Base-by-base conservation (phyloP, 352 stramenopile species). In the Phytopythium sindhum region DNA sequence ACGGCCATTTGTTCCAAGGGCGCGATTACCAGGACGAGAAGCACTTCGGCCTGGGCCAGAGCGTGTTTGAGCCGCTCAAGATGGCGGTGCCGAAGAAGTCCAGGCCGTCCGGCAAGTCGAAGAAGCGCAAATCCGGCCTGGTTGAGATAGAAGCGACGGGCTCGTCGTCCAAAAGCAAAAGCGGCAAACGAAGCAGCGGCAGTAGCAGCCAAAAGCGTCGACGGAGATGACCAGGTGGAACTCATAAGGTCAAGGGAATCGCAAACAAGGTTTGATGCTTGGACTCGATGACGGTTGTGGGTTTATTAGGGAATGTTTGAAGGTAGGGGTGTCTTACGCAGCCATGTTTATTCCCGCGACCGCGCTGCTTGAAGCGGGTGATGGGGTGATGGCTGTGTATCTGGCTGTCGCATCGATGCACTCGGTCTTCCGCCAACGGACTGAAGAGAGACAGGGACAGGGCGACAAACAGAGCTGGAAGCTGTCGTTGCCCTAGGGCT, bases 11-110 rank as follows among this genome's bases (percentile, higher is more conserved):
- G 57, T 65, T 80, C 19, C 60, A 84, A 11, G 67, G 64, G 2
- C 24, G 54, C n/a, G 69, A 68, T 19, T 88, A 88, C 52, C 75
- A 87, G 51, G 78, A 88, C 56, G 83, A 91, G 31, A 82, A 84
- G 24, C 78, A 89, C 45, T 91, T 90, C 57, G 83, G 83, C 2
- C 62, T 91, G 9, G 77, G 79, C 19, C 83, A 91, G 61, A 90
- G 80, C 41, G 70, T 91, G 56, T 90, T 91, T 33, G 79, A 90
- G 59, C 78, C 83, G 14, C 65, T 91, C 3, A 87, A 89, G 52
- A 69, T 63, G n/a, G 68, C 61, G 1, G 60, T 82, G 41, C 63
- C 65, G 14, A 78, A 66, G 33, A 77, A 87, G 47, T 65, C 77
- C 7, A 77, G 75, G n/a, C 24, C 61, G 11, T 69, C 73, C 1